Evolutionary conservation across 1,284 basidiomycete genomes (phyloP).

Genomic region (Pulveroboletus sp.): DNA sequence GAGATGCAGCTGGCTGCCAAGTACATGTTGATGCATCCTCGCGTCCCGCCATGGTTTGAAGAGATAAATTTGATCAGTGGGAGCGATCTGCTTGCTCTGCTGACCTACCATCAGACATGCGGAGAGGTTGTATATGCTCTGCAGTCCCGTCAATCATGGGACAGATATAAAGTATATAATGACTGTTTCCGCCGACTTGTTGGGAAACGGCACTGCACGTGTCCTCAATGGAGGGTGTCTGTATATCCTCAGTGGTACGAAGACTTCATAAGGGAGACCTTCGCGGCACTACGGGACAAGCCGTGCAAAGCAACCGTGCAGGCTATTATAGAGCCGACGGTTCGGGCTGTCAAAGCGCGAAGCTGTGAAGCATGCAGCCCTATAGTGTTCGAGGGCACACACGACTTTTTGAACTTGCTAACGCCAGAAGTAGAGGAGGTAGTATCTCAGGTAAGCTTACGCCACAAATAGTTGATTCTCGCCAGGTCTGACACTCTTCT

Average conservation of each 20-base stretch:
- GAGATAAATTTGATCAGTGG: slow-evolving; percentile 18
- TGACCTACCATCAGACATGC: slow-evolving; percentile 20
- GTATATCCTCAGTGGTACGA: slow-evolving; percentile 15
- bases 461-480: background rate
- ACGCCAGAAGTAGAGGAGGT: slow-evolving; percentile 14
- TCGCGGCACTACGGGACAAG: slow-evolving; percentile 8
- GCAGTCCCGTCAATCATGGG: background rate
- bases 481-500: background rate
- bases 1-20: background rate
- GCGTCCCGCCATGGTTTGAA: slow-evolving; percentile 15
- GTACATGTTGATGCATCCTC: slow-evolving; percentile 14
- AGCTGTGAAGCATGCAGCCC: slow-evolving; percentile 8
- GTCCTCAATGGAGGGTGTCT: too few relatives aligned
- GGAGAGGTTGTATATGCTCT: slow-evolving; percentile 8
- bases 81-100: slow-evolving; percentile 16
- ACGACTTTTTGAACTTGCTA: slow-evolving; percentile 14
- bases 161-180: too few relatives aligned
- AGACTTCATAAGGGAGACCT: slow-evolving; percentile 8
- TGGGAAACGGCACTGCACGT: too few relatives aligned
- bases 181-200: too few relatives aligned
- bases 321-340: background rate
- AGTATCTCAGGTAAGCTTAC: slow-evolving; percentile 5
- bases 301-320: slow-evolving; percentile 15
- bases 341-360: background rate
- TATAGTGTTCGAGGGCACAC: slow-evolving; percentile 13